Percentiles rank a stretch among this genome's conserved stretches.
phyloP scores from a whole-genome alignment of 768 basidiomycete species.

The Astraeus odoratus region DNA sequence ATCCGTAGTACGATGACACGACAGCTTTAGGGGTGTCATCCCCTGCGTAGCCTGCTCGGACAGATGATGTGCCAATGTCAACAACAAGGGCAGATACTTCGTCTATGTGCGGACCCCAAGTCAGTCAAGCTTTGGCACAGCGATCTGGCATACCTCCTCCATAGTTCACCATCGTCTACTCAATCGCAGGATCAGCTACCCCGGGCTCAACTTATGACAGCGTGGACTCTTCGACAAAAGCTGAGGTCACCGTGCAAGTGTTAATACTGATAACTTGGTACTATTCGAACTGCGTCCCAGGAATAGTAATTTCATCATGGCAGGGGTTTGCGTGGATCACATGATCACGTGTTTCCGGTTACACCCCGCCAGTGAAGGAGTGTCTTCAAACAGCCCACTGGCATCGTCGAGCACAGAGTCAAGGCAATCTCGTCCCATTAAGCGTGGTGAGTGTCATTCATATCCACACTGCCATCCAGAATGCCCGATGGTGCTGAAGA shows the following conservation, averaged over 20 bases:
- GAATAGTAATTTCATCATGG: too few relatives aligned
- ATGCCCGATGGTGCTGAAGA: not conserved
- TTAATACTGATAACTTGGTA: too few relatives aligned
- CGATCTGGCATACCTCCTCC: constrained; percentile 56
- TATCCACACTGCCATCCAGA: not conserved
- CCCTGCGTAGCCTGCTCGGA: constrained; percentile 95
- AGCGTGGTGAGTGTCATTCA: not conserved
- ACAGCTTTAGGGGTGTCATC: constrained; percentile 94
- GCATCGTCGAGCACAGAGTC: not conserved
- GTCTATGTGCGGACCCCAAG: constrained; percentile 43
- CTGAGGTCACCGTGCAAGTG: too few relatives aligned
- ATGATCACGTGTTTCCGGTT: not conserved
- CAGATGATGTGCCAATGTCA: constrained; percentile 85
- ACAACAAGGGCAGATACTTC: constrained; percentile 96
- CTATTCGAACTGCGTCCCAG: too few relatives aligned
- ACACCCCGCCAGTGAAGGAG: not conserved
- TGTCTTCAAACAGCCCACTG: too few relatives aligned
- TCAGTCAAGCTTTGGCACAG: constrained; percentile 1
- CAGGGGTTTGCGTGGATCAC: not conserved
- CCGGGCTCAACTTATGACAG: too few relatives aligned
- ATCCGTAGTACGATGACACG: constrained; percentile 86
- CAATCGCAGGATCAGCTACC: too few relatives aligned
- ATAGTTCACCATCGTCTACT: constrained; percentile 66
- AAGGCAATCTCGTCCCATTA: not conserved
- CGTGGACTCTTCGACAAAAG: too few relatives aligned